A percentile compares a stretch with the other conserved stretches of the same genome.
Conservation (phyloP, 2,329 filamentous ascomycete species). For the Cladorrhinum sp. region DNA sequence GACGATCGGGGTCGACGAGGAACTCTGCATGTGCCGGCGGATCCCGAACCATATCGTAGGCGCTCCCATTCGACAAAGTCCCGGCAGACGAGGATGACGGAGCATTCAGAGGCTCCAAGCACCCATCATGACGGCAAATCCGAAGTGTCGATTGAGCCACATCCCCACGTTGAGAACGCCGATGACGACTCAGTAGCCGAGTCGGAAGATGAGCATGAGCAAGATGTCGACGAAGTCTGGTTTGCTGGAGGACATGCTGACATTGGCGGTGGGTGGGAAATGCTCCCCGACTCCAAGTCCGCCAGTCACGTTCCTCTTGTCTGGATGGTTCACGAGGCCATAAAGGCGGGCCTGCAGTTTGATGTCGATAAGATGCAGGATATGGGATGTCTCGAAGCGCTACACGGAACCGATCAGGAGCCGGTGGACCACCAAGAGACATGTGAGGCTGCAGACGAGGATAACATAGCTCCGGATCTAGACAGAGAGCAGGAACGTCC, state of each 20-base stretch:
- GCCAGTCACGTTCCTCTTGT: constrained; percentile 63
- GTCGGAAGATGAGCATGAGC: constrained; percentile 48
- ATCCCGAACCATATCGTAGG: constrained; percentile 42
- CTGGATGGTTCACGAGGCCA: constrained; percentile 62
- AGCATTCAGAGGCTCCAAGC: constrained; percentile 5
- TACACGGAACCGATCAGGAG: constrained; percentile 31
- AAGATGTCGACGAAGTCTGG: constrained; percentile 79
- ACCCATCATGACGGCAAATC: constrained; percentile 19
- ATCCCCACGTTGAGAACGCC: constrained; percentile 24
- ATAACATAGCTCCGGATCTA: not conserved
- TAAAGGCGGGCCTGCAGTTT: constrained; percentile 65
- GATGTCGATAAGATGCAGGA: constrained; percentile 65
- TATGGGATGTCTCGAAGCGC: constrained; percentile 56
- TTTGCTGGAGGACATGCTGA: constrained; percentile 78
- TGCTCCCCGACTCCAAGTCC: constrained; percentile 54
- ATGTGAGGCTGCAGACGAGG: not conserved
- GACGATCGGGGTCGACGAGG: constrained; percentile 16
- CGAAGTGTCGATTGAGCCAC: constrained; percentile 22
- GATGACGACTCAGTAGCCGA: constrained; percentile 35
- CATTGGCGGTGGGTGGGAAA: constrained; percentile 73
- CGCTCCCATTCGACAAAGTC: constrained; percentile 33
- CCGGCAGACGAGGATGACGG: constrained; percentile 25
- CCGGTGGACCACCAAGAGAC: not conserved
- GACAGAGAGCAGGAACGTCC: not conserved
- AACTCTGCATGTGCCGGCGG: constrained; percentile 27